Percentiles rank a stretch among this genome's conserved stretches.
Evolutionary conservation across 305 asterid genomes (phyloP).

Genomic region (Solanum hybrid): DNA sequence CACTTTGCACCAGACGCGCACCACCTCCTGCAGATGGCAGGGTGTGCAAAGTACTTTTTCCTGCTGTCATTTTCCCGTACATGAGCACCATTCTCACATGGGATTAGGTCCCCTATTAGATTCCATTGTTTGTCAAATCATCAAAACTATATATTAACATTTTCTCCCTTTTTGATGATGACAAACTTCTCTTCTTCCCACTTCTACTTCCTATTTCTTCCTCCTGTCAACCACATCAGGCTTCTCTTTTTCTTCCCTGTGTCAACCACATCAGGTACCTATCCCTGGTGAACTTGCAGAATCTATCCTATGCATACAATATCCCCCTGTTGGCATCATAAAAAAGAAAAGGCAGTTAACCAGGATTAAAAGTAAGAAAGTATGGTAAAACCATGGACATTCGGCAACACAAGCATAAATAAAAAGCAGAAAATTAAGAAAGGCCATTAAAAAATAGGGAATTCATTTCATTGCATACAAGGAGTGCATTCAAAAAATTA

Average conservation of each 20-base stretch:
- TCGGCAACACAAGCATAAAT: background rate
- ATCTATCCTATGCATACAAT: background rate
- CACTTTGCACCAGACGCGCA: background rate
- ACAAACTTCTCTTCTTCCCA: background rate
- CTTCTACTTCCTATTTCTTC: background rate
- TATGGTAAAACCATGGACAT: background rate
- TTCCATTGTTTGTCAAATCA: background rate
- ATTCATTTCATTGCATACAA: background rate
- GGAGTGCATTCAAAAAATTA: background rate
- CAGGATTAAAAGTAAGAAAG: background rate
- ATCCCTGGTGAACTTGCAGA: background rate
- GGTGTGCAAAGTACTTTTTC: background rate
- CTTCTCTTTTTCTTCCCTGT: background rate
- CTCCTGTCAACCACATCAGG: background rate
- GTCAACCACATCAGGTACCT: background rate
- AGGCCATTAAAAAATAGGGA: background rate
- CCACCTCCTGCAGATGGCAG: background rate
- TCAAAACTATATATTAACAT: background rate
- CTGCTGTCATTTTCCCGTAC: background rate
- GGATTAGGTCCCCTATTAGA: background rate
- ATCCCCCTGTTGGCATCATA: background rate
- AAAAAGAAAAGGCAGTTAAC: background rate
- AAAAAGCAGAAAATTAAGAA: too few species aligned
- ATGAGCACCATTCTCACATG: background rate
- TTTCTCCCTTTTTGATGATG: background rate